Base-by-base conservation (phyloP, 371 early-diverging fungal species). In the Mortierella sp. region DNA sequence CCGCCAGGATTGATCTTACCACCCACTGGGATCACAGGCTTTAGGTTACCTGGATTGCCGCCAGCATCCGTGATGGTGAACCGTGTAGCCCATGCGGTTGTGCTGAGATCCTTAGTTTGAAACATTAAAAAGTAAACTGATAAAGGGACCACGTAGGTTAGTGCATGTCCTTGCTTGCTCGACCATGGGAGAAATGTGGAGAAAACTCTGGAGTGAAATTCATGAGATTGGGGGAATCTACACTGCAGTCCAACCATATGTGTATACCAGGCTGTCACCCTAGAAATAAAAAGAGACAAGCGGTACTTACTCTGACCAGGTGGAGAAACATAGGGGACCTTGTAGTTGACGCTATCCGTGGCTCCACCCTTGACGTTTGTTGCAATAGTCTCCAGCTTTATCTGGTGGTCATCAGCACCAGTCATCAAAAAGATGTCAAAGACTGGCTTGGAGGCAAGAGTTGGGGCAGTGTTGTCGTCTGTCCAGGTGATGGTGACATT, bases 41-140 rank as follows among this genome's bases (percentile, higher is more conserved):
- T 54, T 13, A 79, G 68, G 7, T 56, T 67, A 19, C 80, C 74
- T 5, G 34, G 70, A 45, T 67, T 61, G 0, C 80, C 80, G 0
- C n/a, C 32, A 0, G 64, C 61, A 28, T 79, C 80, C 2, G 80
- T 70, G 31, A 79, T 79, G 28, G 74, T 70, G 58, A 79, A 79
- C 0, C 80, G 74, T 7, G 80, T 79, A 4, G 80, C 71, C 80
- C 80, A 79, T 35, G 80, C 70, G 10, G 51, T 66, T 0, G 23
- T 26, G 32, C 55, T 67, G 17, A 23, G 42, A 31, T 73, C 74
- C 54, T 58, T 70, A 12, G 74, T 70, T 56, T 74, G 63, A 61
- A 80, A 80, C 80, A 80, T 80, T 9, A 80, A 35, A 49, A 80
- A 80, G 61, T 80, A 80, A 43, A 80, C 80, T 80, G 29, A 54